Base-by-base conservation (phyloP, 2,329 filamentous ascomycete species). In the Exophiala viscosa region DNA sequence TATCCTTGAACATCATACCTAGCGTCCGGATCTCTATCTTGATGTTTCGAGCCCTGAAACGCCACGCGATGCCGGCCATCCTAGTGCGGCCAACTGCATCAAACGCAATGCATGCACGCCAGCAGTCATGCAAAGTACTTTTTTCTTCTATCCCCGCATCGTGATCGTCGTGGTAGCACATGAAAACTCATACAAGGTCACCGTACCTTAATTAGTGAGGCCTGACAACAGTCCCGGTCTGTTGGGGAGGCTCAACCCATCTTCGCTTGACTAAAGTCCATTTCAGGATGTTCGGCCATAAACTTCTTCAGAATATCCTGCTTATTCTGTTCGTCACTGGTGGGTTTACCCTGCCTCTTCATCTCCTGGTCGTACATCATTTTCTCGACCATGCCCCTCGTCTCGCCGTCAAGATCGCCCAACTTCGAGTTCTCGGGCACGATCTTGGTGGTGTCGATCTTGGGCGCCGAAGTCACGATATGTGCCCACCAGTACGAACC, bases 351-450 rank as follows among this genome's bases (percentile, higher is more conserved):
- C 71, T 81, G 77, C 76, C 97, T 91, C 83, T 99, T 99, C 76
- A 97, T 91, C 62, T 88, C 80, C 79, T 99, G 93, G 76, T 99
- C 93, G 66, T 82, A 99, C 93, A 99, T 99, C 93, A 99, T 99
- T 83, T 99, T 99, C 83, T 99, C 93, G 40, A 99, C 93, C 92
- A 99, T 97, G 54, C 85, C 82, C 60, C 93, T 82, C 48, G 93
- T 99, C 78, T 95, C 88, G 56, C 93, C 93, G 67, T 97, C 92
- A 62, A 99, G 77, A 70, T 99, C 93, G 52, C 87, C 85, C 66
- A 99, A 78, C 71, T 90, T 95, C 68, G 86, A 91, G 69, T 87
- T 91, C 74, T 97, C 93, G 17, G 93, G 93, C 68, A 85, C 83
- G 72, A 99, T 97, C 77, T 96, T 96, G 64, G 86, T 85, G 33